phyloP scores from a whole-genome alignment of 106 monocot genomes.

The Apostasia ramifera region DNA sequence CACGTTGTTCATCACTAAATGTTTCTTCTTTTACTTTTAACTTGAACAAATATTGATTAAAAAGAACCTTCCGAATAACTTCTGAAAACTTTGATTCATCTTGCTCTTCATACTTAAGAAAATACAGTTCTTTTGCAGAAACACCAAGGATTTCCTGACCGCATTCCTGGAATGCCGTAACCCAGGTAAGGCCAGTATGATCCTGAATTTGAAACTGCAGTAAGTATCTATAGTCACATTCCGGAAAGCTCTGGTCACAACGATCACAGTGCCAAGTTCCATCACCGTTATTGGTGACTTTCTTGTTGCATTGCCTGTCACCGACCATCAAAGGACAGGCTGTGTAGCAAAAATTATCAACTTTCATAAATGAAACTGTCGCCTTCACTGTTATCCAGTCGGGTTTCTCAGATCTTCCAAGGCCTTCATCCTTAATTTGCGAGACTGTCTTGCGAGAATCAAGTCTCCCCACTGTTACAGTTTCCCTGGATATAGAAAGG shows the following conservation, averaged over 20 bases:
- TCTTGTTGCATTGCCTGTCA: slow-evolving; percentile 74
- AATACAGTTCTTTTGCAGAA: slow-evolving; percentile 58
- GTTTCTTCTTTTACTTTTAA: slow-evolving; percentile 85
- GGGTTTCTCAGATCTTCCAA: slow-evolving; percentile 73
- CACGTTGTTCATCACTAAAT: slow-evolving; percentile 67
- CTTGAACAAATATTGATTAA: slow-evolving; percentile 63
- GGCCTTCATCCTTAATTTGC: slow-evolving; percentile 85
- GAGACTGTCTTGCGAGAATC: slow-evolving; percentile 59
- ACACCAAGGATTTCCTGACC: slow-evolving; percentile 73
- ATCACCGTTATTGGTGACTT: slow-evolving; percentile 90
- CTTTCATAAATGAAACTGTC: slow-evolving; percentile 53
- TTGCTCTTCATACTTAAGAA: slow-evolving; percentile 69
- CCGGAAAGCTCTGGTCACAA: slow-evolving; percentile 60
- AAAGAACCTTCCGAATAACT: slow-evolving; percentile 41
- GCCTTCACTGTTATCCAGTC: slow-evolving; percentile 81
- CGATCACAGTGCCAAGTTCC: slow-evolving; percentile 85
- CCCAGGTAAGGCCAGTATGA: slow-evolving; percentile 72
- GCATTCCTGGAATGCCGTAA: slow-evolving; percentile 77
- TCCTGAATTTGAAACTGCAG: slow-evolving; percentile 79
- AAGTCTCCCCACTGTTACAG: slow-evolving; percentile 31
- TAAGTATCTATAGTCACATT: slow-evolving; percentile 83
- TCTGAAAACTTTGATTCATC: slow-evolving; percentile 72
- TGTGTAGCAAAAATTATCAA: slow-evolving; percentile 81
- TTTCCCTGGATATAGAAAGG: slow-evolving; percentile 55
- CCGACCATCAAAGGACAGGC: slow-evolving; percentile 64